Evolutionary conservation across 2,329 filamentous ascomycete species (phyloP).

Genomic region (Colletotrichum godetiae): DNA sequence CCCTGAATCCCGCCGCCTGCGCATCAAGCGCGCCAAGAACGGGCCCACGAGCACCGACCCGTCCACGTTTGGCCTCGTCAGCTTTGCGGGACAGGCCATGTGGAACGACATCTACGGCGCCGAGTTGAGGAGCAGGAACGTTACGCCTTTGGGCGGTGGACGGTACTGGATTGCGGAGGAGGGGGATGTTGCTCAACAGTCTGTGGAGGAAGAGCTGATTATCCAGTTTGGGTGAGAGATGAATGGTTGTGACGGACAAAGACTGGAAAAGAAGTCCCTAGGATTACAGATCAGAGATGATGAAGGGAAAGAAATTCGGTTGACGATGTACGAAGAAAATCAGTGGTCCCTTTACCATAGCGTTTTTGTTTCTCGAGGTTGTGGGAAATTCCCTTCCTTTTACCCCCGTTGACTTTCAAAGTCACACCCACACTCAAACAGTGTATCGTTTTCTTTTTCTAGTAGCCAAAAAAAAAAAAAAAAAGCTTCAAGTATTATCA

Average conservation of each 20-base stretch:
- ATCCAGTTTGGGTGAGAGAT: conserved; percentile 8
- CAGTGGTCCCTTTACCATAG: background rate
- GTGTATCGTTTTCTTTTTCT: background rate
- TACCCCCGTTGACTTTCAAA: background rate
- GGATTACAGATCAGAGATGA: background rate
- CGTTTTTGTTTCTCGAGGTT: background rate
- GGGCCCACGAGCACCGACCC: conserved; percentile 13
- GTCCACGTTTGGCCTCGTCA: conserved; percentile 24
- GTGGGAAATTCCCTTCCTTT: background rate
- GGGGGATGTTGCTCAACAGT: background rate
- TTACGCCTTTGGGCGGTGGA: conserved; percentile 10
- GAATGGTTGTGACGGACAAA: too few relatives aligned
- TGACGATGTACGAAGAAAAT: background rate
- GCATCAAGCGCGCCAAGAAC: conserved; percentile 5
- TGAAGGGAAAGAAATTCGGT: background rate
- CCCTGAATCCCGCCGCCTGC: conserved; percentile 19
- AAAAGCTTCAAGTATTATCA: background rate
- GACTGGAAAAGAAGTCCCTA: background rate
- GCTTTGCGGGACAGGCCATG: conserved; percentile 22
- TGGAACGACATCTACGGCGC: conserved; percentile 29
- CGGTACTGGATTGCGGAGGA: conserved; percentile 22
- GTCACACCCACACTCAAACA: background rate
- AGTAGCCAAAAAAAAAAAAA: background rate
- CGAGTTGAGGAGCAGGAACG: background rate
- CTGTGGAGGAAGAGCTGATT: conserved; percentile 4